A percentile compares a stretch with the other conserved stretches of the same genome.
phyloP scores from a whole-genome alignment of 495 filamentous ascomycete species.

The Darksidea phi region DNA sequence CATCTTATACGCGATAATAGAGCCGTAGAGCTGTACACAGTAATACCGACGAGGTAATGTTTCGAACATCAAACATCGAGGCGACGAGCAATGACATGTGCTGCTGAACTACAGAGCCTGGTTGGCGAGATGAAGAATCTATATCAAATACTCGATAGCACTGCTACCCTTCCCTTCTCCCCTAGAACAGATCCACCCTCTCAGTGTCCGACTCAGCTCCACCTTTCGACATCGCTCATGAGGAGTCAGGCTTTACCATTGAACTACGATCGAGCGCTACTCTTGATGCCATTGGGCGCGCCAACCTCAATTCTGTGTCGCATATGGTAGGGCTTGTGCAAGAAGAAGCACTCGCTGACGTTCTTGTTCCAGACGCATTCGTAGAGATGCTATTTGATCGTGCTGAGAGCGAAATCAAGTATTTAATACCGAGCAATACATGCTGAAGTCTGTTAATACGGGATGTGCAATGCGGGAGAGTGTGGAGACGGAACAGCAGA shows the following conservation, averaged over 20 bases:
- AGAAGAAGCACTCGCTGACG: conserved; percentile 31
- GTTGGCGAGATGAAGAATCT: conserved; percentile 51
- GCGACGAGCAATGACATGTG: too few relatives aligned
- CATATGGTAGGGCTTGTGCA: conserved; percentile 3
- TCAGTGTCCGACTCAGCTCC: neutral
- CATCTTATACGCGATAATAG: too few relatives aligned
- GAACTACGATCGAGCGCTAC: conserved; percentile 16
- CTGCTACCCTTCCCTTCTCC: conserved; percentile 30
- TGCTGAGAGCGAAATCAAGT: conserved; percentile 63
- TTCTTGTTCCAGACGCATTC: conserved; percentile 53
- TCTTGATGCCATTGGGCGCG: conserved; percentile 9
- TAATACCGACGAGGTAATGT: too few relatives aligned
- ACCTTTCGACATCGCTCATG: conserved; percentile 5
- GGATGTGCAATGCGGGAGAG: conserved; percentile 9
- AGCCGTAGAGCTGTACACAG: too few relatives aligned
- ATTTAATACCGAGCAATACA: conserved; percentile 67
- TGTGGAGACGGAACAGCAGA: conserved; percentile 20
- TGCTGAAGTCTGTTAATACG: conserved; percentile 61
- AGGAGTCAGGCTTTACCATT: conserved; percentile 8
- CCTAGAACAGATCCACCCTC: neutral
- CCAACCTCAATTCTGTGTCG: conserved; percentile 19
- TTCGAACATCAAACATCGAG: too few relatives aligned
- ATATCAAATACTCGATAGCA: conserved; percentile 51
- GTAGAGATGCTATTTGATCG: conserved; percentile 56
- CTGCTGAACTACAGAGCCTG: too few relatives aligned